Evolutionary conservation across 129 eudicot genomes (phyloP).

Genomic region (Helianthus annuus): DNA sequence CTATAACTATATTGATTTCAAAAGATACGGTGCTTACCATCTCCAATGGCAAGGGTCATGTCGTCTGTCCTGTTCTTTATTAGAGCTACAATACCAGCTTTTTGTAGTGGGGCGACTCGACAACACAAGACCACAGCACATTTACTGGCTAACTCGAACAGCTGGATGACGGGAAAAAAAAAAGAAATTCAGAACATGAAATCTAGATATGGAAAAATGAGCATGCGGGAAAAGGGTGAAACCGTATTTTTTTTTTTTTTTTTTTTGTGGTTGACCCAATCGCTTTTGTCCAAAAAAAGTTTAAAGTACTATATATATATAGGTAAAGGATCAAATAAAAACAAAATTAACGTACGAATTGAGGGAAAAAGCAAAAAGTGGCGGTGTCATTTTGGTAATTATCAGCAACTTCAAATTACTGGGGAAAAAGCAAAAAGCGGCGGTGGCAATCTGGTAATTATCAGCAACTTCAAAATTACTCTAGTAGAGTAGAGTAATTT

Average conservation of each 20-base stretch:
- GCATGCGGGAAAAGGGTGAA: not conserved
- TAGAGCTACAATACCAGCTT: conserved; percentile 93
- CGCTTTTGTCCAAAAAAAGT: not conserved
- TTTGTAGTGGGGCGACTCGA: conserved; percentile 96
- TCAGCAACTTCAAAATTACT: too few species aligned
- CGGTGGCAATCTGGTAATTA: too few species aligned
- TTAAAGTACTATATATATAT: not conserved
- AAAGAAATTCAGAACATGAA: not conserved
- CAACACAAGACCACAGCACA: conserved; percentile 92
- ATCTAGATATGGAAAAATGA: not conserved
- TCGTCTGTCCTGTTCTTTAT: conserved; percentile 87
- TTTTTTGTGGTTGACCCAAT: not conserved
- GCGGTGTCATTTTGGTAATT: too few species aligned
- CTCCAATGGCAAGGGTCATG: conserved; percentile 98
- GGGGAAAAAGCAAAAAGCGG: too few species aligned
- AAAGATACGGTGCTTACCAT: conserved; percentile 53
- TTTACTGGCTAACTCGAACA: conserved; percentile 62
- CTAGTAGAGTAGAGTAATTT: too few species aligned
- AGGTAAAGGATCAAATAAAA: too few species aligned
- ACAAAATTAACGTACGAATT: too few species aligned
- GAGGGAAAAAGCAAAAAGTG: too few species aligned
- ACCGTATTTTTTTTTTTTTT: not conserved
- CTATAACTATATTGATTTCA: not conserved
- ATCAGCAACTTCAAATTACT: too few species aligned
- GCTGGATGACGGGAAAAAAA: conserved; percentile 43